Evolutionary conservation across 1,284 basidiomycete species (phyloP), one percentile per base, ranked within the genome.

Genomic region (Anthracocystis panici-leucophaei): DNA sequence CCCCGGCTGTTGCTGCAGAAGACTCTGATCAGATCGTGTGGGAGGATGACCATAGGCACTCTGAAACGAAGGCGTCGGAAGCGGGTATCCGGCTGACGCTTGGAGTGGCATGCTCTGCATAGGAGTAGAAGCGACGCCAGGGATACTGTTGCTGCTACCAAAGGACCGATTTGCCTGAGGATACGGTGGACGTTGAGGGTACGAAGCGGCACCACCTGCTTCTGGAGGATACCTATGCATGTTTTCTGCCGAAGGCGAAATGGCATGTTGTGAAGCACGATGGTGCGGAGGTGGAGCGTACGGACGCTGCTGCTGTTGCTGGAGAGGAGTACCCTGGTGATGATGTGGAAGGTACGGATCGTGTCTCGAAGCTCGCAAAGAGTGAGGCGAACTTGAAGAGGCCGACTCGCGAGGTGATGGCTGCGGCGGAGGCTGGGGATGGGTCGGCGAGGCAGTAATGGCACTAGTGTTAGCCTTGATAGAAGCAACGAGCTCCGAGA

Each of bases 401-500:
- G 35, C 20, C 25, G 68, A 54, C 3, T 55, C 41, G 14, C 29
- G 27, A 21, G 55, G 61, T 29, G 68, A 65, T 23, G 40, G 56
- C 10, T 58, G 62, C 5, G 40, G 42, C 29, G 56, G 61, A 5
- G 33, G 25, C 5, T 41, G 57, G 10, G 25, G 7, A 11, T 42
- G 40, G 1, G 51, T 31, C 9, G 57, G 41, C 14, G 63, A 49
- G 2, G 66, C 52, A 45, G 57, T 38, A 16, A 70, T 61, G 10
- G 73, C 73, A 12, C 49, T 63, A 20, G 69, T 72, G 31, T 76
- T 76, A 1, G 68, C 65, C 58, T 72, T 76, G 55, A 77, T 66
- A 38, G 45, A 48, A 41, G 65, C 65, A 3, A 77, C 70, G n/a
- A 77, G 63, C 42, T 77, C 75, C 12, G 62, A 58, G 44, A 77